Evolutionary conservation across 805 yeast species (phyloP).

Genomic region (Candida cerambycidarum): DNA sequence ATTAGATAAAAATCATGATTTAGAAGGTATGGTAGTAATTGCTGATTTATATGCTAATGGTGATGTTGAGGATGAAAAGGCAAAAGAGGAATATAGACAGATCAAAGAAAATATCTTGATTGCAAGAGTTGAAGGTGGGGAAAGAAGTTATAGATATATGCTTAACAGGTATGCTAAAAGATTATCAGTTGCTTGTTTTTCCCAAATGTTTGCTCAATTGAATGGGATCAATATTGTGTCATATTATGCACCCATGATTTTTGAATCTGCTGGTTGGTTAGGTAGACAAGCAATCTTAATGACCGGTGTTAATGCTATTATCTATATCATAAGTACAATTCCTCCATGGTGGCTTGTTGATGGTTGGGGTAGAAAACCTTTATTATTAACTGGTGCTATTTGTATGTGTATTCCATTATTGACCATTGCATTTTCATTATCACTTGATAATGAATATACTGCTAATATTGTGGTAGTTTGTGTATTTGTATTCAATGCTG

Average conservation of each 20-base stretch:
- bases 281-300: conserved; percentile 85
- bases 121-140: conserved; percentile 76
- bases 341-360: conserved; percentile 94
- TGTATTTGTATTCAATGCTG: conserved; percentile 78
- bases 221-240: conserved; percentile 92
- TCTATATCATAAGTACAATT: conserved; percentile 55
- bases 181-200: conserved; percentile 82
- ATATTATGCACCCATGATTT: conserved; percentile 90
- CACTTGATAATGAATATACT: conserved; percentile 44
- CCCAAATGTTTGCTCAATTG: conserved; percentile 90
- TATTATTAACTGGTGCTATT: conserved; percentile 73
- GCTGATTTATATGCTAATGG: conserved; percentile 82
- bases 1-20: conserved; percentile 48
- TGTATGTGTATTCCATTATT: conserved; percentile 74
- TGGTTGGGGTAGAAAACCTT: conserved; percentile 88
- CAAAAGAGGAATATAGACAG: conserved; percentile 70
- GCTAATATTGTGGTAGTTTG: conserved; percentile 71
- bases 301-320: conserved; percentile 69
- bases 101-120: conserved; percentile 79
- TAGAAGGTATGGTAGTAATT: conserved; percentile 82
- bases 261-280: conserved; percentile 93
- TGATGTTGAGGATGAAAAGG: conserved; percentile 64
- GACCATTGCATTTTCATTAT: conserved; percentile 57
- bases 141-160: conserved; percentile 70
- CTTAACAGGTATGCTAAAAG: conserved; percentile 74